Percentiles rank a stretch among this genome's conserved stretches.
These are phyloP conservation scores for Mimosa pudica DNA, from an alignment of 306 rosid species.

Conservation along the genomic window DNA sequence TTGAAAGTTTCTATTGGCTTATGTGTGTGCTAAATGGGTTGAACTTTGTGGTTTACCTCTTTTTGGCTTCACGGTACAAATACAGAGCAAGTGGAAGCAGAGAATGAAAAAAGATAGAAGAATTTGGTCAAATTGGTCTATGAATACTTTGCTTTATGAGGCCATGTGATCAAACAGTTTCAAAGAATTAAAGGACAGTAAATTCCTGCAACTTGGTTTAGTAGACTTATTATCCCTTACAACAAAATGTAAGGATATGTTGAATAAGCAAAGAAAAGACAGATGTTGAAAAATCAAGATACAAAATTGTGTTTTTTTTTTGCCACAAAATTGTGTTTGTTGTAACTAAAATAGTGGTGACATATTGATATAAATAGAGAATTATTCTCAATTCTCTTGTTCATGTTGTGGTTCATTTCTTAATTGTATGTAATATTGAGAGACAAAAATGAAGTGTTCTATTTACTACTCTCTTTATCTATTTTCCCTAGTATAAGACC, in stretches of 20 bases:
- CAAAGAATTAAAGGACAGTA: not conserved
- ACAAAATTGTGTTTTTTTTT: not conserved
- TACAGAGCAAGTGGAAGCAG: conserved; percentile 56
- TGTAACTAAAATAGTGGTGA: not conserved
- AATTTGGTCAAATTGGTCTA: conserved; percentile 7
- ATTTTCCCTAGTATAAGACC: no score
- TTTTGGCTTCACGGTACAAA: conserved; percentile 72
- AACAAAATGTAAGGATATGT: not conserved
- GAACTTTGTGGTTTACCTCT: conserved; percentile 79
- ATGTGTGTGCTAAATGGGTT: conserved; percentile 83
- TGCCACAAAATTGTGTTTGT: no score
- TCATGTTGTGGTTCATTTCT: not conserved
- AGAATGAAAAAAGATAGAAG: conserved; percentile 16
- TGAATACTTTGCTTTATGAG: conserved; percentile 9
- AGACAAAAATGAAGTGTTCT: no score
- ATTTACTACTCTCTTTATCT: no score
- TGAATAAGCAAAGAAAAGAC: conserved; percentile 18
- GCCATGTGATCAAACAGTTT: conserved; percentile 15
- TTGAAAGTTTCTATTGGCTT: conserved; percentile 88
- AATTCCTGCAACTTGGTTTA: conserved; percentile 21
- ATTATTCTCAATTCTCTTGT: not conserved
- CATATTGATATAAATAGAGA: not conserved
- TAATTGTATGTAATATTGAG: no score
- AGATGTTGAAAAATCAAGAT: not conserved
- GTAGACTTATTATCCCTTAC: conserved; percentile 16